phyloP scores from a whole-genome alignment of 371 early-diverging fungal species.

The Chytridium lagenaria region DNA sequence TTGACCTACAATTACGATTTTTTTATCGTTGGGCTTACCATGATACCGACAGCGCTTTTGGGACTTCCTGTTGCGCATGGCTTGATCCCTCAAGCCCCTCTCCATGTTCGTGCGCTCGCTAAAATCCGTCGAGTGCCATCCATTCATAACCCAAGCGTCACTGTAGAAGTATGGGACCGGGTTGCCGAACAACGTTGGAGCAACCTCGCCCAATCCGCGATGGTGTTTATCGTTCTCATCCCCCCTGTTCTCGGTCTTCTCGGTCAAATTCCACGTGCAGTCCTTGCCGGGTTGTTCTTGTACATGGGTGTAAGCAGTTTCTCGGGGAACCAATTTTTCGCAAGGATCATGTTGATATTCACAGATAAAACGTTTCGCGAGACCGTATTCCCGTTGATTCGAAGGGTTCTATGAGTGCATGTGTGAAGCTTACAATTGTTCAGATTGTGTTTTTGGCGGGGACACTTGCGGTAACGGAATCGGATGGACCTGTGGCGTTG shows the following conservation, averaged over 20 bases:
- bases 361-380: no score
- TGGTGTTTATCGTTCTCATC: constrained; percentile 22
- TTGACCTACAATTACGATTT: constrained; percentile 36
- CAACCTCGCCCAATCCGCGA: constrained; percentile 14
- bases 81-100: constrained; percentile 39
- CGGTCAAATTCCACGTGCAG: constrained; percentile 24
- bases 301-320: constrained; percentile 34
- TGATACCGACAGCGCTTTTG: constrained; percentile 28
- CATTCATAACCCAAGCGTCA: no score
- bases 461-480: no score
- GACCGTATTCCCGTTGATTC: no score
- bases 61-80: constrained; percentile 33
- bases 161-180: constrained; percentile 2
- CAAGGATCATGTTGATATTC: no score
- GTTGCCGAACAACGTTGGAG: constrained; percentile 33
- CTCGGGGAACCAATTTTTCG: constrained; percentile 26
- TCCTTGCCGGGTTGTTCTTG: constrained; percentile 32
- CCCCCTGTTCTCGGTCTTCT: constrained; percentile 23
- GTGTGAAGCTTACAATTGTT: no score
- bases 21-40: constrained; percentile 26
- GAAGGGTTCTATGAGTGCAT: no score
- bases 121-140: no score
- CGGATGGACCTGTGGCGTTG: no score
- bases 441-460: no score
- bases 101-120: constrained; percentile 29